A percentile compares a stretch with the other conserved stretches of the same genome.
phyloP scores from a whole-genome alignment of 2,329 filamentous ascomycete genomes.

The Zymoseptoria passerinii region DNA sequence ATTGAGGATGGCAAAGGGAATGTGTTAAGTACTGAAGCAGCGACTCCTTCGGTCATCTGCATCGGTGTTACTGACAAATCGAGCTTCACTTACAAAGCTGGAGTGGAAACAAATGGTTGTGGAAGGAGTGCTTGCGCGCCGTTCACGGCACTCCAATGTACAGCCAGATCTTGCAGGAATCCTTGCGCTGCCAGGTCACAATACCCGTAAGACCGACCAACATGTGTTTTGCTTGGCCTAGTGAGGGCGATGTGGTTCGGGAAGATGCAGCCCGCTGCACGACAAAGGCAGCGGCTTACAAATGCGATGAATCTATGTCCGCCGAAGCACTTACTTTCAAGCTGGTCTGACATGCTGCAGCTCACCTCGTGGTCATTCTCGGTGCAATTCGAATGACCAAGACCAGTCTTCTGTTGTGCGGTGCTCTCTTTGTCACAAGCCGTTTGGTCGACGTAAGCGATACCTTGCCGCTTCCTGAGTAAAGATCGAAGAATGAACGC shows the following conservation, averaged over 20 bases:
- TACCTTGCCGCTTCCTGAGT: not conserved
- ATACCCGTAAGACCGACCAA: not conserved
- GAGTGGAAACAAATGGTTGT: not conserved
- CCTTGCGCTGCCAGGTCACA: not conserved
- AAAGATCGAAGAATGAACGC: no score
- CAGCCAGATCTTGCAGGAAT: not conserved
- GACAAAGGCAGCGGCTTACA: not conserved
- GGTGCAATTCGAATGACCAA: not conserved
- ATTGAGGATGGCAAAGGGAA: not conserved
- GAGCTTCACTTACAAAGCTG: not conserved
- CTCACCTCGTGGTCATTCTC: not conserved
- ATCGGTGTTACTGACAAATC: not conserved
- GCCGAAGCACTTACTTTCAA: not conserved
- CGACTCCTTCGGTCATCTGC: not conserved
- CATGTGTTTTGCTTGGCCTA: no score
- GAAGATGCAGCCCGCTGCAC: not conserved
- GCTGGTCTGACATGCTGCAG: not conserved
- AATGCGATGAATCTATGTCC: not conserved
- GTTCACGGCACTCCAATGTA: not conserved
- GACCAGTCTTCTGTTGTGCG: slow-evolving; percentile 6
- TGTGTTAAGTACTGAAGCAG: not conserved
- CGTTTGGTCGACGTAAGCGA: slow-evolving; percentile 35
- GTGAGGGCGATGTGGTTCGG: not conserved
- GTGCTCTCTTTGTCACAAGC: slow-evolving; percentile 35
- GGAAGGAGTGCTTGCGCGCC: no score